Evolutionary conservation across 2,329 filamentous ascomycete species (phyloP).

Genomic region (Ustulina deusta): DNA sequence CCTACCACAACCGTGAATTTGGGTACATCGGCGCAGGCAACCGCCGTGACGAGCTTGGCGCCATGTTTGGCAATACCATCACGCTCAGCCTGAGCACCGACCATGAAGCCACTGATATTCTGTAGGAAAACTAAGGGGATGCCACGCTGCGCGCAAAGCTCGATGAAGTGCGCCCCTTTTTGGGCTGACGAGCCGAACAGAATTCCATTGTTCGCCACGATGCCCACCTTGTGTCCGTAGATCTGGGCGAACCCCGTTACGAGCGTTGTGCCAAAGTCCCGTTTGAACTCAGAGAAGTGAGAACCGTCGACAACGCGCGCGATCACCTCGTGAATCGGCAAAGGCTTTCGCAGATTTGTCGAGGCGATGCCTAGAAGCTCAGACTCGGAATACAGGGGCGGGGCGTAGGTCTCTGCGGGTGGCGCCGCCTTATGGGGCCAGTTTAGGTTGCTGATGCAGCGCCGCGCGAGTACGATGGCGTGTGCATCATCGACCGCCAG

Average conservation of each 20-base stretch:
- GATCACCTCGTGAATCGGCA: slow-evolving; percentile 90
- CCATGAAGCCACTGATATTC: slow-evolving; percentile 99
- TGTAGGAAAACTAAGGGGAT: slow-evolving; percentile 94
- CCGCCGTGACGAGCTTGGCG: slow-evolving; percentile 94
- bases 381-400: slow-evolving; percentile 81
- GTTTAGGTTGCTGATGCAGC: slow-evolving; percentile 90
- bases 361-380: slow-evolving; percentile 91
- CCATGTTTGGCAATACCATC: slow-evolving; percentile 98
- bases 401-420: slow-evolving; percentile 65
- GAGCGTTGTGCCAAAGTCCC: slow-evolving; percentile 86
- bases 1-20: slow-evolving; percentile 99
- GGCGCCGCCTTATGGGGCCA: slow-evolving; percentile 71
- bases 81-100: slow-evolving; percentile 89
- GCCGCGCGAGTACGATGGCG: slow-evolving; percentile 84
- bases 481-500: slow-evolving; percentile 94
- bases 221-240: slow-evolving; percentile 89
- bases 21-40: slow-evolving; percentile 92
- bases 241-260: slow-evolving; percentile 93
- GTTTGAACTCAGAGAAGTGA: slow-evolving; percentile 94
- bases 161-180: slow-evolving; percentile 97
- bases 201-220: slow-evolving; percentile 96
- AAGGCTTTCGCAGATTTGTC: slow-evolving; percentile 86
- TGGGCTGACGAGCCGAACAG: slow-evolving; percentile 89
- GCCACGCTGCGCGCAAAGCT: slow-evolving; percentile 89
- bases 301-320: slow-evolving; percentile 92